Percentiles rank a stretch among this genome's conserved stretches.
Conservation (phyloP, 805 yeast species). For the Grigorovia transvaalensis region DNA sequence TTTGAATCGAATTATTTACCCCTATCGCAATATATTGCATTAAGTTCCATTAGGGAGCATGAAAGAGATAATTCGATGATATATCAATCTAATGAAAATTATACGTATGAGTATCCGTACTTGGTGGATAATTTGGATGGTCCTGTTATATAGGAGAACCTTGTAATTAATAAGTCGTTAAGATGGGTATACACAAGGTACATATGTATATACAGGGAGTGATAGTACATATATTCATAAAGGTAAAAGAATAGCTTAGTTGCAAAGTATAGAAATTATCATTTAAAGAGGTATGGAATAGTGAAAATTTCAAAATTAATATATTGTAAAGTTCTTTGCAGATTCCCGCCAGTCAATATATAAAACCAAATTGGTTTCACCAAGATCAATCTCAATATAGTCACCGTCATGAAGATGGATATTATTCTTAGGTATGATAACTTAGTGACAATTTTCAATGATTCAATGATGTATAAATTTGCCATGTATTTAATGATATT, state of each 20-base stretch:
- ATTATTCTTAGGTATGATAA: constrained; percentile 19
- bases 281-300: not conserved
- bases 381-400: constrained; percentile 11
- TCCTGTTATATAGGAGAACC: constrained; percentile 52
- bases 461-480: constrained; percentile 54
- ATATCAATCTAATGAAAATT: constrained; percentile 18
- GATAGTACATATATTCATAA: no score
- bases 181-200: no score
- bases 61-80: constrained; percentile 25
- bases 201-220: no score
- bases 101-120: constrained; percentile 69
- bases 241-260: no score
- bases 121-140: constrained; percentile 65
- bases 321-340: not conserved
- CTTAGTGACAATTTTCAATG: constrained; percentile 39
- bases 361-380: constrained; percentile 16
- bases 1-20: constrained; percentile 78
- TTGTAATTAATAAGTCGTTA: no score
- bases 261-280: no score
- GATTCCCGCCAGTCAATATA: constrained; percentile 11
- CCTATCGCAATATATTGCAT: constrained; percentile 72
- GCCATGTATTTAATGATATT: constrained; percentile 51
- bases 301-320: constrained; percentile 1
- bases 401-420: constrained; percentile 10
- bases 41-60: constrained; percentile 59